These are phyloP conservation scores for Fusarium proliferatum DNA, from an alignment of 2,329 filamentous ascomycete species.

Conservation along the genomic window DNA sequence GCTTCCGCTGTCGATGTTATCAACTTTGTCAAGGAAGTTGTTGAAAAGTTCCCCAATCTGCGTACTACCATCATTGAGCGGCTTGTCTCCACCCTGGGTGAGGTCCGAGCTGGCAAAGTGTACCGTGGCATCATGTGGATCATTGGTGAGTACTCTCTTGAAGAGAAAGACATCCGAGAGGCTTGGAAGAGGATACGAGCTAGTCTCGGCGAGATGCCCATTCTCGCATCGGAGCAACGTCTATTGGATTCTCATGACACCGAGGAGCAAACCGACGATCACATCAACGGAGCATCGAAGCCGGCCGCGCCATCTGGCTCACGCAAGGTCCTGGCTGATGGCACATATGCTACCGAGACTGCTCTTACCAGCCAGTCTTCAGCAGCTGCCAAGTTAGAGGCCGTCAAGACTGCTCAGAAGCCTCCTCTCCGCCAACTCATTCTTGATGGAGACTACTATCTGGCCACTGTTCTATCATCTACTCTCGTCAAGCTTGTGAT, in stretches of 20 bases:
- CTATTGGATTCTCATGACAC: constrained; percentile 87
- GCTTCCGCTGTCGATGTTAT: constrained; percentile 97
- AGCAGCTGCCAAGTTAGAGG: constrained; percentile 89
- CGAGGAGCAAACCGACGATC: constrained; percentile 70
- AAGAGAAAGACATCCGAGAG: constrained; percentile 93
- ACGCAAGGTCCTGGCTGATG: constrained; percentile 91
- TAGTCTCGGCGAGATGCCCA: constrained; percentile 95
- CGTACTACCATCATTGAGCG: constrained; percentile 88
- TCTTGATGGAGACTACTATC: constrained; percentile 95
- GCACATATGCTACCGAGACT: constrained; percentile 96
- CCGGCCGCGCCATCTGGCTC: constrained; percentile 82
- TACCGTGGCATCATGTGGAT: constrained; percentile 98
- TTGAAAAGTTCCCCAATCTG: constrained; percentile 95
- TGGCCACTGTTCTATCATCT: constrained; percentile 93
- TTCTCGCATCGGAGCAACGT: constrained; percentile 92
- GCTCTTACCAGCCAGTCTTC: constrained; percentile 93
- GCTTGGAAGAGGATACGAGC: constrained; percentile 96
- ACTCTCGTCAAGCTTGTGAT: constrained; percentile 98
- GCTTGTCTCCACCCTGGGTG: constrained; percentile 87
- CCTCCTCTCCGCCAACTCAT: constrained; percentile 94
- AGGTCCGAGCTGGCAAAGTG: constrained; percentile 96
- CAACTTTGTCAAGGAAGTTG: constrained; percentile 98
- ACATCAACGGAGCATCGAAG: constrained; percentile 85
- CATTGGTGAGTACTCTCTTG: constrained; percentile 94
- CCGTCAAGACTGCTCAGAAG: constrained; percentile 96